Base-by-base conservation (phyloP, 352 stramenopile species). In the Elongisporangium senticosum region DNA sequence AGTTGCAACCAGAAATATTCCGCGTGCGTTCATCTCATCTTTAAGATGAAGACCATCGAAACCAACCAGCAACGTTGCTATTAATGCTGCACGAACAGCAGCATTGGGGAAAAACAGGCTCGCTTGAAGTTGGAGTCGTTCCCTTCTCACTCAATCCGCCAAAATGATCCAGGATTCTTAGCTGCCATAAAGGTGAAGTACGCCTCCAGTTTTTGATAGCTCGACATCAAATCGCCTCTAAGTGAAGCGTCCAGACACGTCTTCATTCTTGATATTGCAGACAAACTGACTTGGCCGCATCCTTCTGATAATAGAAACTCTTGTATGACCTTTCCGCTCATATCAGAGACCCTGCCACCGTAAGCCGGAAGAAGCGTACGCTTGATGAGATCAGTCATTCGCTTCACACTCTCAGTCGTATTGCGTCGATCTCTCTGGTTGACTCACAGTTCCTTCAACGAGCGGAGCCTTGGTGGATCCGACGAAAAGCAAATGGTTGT, bases 401-500 rank as follows among this genome's bases (percentile, higher is more conserved):
- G 19, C n/a, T 43, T 59, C 48, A 28, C 24, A 33, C 40, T 43
- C 22, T 57, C 20, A 0, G 54, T 65, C 0, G 54, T 62, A 23
- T 65, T 69, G 39, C 39, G 48, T 37, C 57, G 62, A 19, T 56
- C 52, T 3, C 51, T 60, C 2, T 14, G 43, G 52, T 47, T 11
- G 10, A 14, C 49, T 1, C 8, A 55, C 24, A 2, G 14, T 26
- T 1, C 55, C 61, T n/a, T 62, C 51, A 11, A 20, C 55, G 14
- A 55, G n/a, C 4, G 51, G 61, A 4, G 5, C 37, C 24, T 10
- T 7, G 1, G 61, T 49, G 21, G 56, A 63, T 7, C 62, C 50
- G 17, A 70, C 51, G n/a, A 49, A 17, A 48, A 59, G 56, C 3
- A 62, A 5, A 23, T 70, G 59, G 22, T 70, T 70, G 55, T 63